Base-by-base conservation (phyloP, 192 early-diverging fungal species). In the Martensiomyces pterosporus region DNA sequence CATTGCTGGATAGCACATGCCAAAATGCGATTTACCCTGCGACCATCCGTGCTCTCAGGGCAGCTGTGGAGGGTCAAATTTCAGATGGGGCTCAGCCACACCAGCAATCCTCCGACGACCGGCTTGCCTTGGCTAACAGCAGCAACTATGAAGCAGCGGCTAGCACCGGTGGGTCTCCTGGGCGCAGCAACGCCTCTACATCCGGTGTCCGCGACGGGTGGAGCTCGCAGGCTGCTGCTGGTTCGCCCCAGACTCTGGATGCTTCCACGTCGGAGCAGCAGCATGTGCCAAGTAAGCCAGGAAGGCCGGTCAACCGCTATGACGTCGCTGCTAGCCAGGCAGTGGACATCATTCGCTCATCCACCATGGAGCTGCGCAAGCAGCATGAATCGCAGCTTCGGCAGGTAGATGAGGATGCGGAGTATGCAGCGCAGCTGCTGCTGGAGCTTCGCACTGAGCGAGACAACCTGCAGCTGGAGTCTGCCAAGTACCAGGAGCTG, bases 401-500 rank as follows among this genome's bases (percentile, higher is more conserved):
- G 0, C 50, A 38, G 17, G 18, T 63, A 2, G 71, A 75, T 24
- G 55, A 48, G 3, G 71, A 75, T 52, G 56, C 60, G 6, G 41
- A 57, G 39, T 62, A 59, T 18, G 71, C 71, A 2, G 63, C 71
- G 17, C 38, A 48, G 49, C 51, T 75, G 47, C 59, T 75, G 33
- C 44, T 67, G 23, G 71, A 75, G 47, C 51, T 75, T 24, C 42
- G 64, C 2, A n/a, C 43, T 0, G 71, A 75, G 49, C 58, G 59
- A 42, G 71, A 62, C 24, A 16, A 41, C 9, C 48, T 52, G 25
- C 19, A 51, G 24, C 22, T 14, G 17, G 24, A 34, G 9, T 58
- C 59, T 1, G 26, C 12, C 10, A 39, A 27, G 13, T 33, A 12
- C 43, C 27, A 21, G 69, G 64, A 56, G 9, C 9, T 9, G 21